Conservation (phyloP, 768 basidiomycete genomes). For the Obba rivulosa region DNA sequence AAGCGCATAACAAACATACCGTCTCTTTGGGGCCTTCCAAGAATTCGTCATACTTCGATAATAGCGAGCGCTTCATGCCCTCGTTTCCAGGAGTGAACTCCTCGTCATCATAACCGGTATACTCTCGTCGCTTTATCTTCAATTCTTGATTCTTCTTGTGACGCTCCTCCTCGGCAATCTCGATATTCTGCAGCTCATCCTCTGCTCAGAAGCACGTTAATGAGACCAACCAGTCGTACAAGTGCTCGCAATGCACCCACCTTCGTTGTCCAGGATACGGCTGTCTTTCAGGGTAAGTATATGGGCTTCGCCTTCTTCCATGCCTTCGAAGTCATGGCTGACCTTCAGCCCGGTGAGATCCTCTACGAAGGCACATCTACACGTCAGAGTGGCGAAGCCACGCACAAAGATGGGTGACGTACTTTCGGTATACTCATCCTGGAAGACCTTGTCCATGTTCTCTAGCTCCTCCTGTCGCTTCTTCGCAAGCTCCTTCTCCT, state of each 20-base stretch:
- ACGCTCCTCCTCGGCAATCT: constrained; percentile 86
- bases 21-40: constrained; percentile 69
- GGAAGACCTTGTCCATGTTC: constrained; percentile 71
- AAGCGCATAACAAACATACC: constrained; percentile 33
- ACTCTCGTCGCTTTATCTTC: constrained; percentile 85
- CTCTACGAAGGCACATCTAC: too few species aligned
- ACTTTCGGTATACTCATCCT: constrained; percentile 87
- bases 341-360: constrained; percentile 95
- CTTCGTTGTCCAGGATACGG: constrained; percentile 92
- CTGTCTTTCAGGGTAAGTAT: constrained; percentile 97
- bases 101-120: constrained; percentile 95
- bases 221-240: constrained; percentile 3
- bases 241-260: constrained; percentile 32
- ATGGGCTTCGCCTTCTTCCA: constrained; percentile 91
- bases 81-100: constrained; percentile 75
- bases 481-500: constrained; percentile 81
- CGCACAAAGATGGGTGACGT: constrained; percentile 23
- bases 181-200: constrained; percentile 96
- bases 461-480: constrained; percentile 82
- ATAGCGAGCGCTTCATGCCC: constrained; percentile 76
- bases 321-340: constrained; percentile 86
- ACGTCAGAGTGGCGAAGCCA: not conserved
- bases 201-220: constrained; percentile 45
- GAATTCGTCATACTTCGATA: constrained; percentile 93
- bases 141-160: constrained; percentile 73